phyloP scores from a whole-genome alignment of 2,329 filamentous ascomycete genomes.

The Aspergillus japonicus region DNA sequence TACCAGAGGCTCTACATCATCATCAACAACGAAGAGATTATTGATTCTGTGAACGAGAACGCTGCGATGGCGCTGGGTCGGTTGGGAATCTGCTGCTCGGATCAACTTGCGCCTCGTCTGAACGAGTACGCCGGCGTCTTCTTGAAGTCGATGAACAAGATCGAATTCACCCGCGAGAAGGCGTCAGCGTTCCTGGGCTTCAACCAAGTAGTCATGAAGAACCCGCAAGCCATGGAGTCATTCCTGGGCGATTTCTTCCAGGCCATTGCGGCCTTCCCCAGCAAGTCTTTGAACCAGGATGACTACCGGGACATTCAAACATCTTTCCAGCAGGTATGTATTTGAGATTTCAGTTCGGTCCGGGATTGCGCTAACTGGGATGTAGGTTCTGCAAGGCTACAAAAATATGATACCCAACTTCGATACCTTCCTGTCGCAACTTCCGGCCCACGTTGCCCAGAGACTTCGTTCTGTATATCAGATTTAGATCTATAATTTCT shows the following conservation, averaged over 20 bases:
- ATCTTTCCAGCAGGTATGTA: conserved; percentile 72
- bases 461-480: conserved; percentile 45
- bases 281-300: conserved; percentile 62
- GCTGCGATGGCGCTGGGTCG: conserved; percentile 89
- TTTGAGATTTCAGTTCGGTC: neutral
- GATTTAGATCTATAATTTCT: conserved; percentile 32
- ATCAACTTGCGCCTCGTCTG: conserved; percentile 75
- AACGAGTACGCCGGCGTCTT: conserved; percentile 79
- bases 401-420: conserved; percentile 50
- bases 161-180: conserved; percentile 90
- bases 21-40: conserved; percentile 79
- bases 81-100: conserved; percentile 75
- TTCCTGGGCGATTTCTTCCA: conserved; percentile 78
- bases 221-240: conserved; percentile 89
- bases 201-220: conserved; percentile 76
- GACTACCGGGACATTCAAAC: conserved; percentile 61
- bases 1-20: conserved; percentile 77
- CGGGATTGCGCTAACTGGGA: neutral
- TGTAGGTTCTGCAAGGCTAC: conserved; percentile 47
- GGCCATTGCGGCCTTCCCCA: conserved; percentile 71
- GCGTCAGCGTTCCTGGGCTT: conserved; percentile 91
- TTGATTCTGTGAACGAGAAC: conserved; percentile 86
- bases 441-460: conserved; percentile 40
- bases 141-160: conserved; percentile 74
- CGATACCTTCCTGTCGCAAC: conserved; percentile 45